These are phyloP conservation scores for Glycine latifolia DNA, from an alignment of 306 rosid genomes.

Conservation along the genomic window DNA sequence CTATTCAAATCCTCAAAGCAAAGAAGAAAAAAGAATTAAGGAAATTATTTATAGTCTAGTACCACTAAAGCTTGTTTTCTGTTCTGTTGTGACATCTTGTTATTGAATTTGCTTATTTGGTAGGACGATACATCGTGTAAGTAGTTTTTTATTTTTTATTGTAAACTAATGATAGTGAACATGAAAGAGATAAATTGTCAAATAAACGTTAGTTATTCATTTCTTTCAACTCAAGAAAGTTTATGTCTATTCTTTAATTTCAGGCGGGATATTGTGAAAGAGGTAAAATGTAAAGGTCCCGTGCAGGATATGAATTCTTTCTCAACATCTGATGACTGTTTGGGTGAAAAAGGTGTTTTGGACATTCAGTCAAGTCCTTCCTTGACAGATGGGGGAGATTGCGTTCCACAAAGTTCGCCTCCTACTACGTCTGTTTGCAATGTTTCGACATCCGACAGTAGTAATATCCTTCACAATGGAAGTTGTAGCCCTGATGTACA, in stretches of 20 bases:
- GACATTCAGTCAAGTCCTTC: slow-evolving; percentile 67
- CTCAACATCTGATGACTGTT: slow-evolving; percentile 59
- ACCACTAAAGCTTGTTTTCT: neutral
- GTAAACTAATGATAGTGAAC: neutral
- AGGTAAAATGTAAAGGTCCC: slow-evolving; percentile 48
- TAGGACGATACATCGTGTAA: neutral
- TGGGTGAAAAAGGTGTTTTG: slow-evolving; percentile 55
- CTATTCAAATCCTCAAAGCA: neutral
- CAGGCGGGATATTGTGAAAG: slow-evolving; percentile 63
- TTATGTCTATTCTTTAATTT: slow-evolving; percentile 37
- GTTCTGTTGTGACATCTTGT: slow-evolving; percentile 25
- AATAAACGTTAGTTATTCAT: neutral
- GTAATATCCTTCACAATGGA: slow-evolving; percentile 71
- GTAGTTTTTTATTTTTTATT: too few species aligned
- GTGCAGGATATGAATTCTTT: slow-evolving; percentile 58
- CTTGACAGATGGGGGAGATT: slow-evolving; percentile 69
- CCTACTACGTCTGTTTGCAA: slow-evolving; percentile 62
- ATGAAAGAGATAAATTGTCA: slow-evolving; percentile 16
- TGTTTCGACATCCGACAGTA: slow-evolving; percentile 76
- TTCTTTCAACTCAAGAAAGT: slow-evolving; percentile 12
- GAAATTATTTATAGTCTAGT: neutral
- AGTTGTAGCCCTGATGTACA: slow-evolving; percentile 86
- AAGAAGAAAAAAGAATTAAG: neutral
- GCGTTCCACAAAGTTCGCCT: slow-evolving; percentile 70
- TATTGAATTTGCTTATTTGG: neutral